Percentiles rank a stretch among this genome's conserved stretches.
phyloP scores from a whole-genome alignment of 2,329 filamentous ascomycete genomes.

The Colletotrichum horii region DNA sequence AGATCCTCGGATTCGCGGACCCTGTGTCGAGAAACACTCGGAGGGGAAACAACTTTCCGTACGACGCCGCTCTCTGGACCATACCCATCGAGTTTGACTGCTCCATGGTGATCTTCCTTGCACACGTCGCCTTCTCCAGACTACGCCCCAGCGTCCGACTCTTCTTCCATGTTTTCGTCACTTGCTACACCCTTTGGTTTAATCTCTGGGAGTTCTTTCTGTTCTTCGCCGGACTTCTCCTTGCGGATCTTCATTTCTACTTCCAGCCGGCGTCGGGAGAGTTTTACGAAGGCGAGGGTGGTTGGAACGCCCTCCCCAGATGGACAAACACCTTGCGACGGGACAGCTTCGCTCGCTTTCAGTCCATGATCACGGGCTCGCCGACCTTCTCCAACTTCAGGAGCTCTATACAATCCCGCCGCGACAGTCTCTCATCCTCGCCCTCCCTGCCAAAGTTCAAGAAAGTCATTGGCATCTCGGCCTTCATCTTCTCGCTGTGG shows the following conservation, averaged over 20 bases:
- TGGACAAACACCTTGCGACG: neutral
- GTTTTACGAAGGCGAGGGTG: neutral
- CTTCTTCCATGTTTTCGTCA: slow-evolving; percentile 41
- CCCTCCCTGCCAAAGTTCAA: neutral
- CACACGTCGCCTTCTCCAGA: slow-evolving; percentile 53
- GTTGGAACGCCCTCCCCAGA: neutral
- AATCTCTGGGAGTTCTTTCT: slow-evolving; percentile 10
- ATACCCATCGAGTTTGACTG: slow-evolving; percentile 66
- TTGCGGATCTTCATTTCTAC: slow-evolving; percentile 8
- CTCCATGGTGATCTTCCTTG: slow-evolving; percentile 62
- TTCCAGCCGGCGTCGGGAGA: slow-evolving; percentile 31
- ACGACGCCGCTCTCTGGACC: slow-evolving; percentile 67
- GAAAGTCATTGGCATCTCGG: neutral
- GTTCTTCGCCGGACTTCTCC: slow-evolving; percentile 2
- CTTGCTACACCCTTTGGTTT: slow-evolving; percentile 41
- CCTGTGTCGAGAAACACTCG: slow-evolving; percentile 50
- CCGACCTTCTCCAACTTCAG: neutral
- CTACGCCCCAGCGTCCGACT: slow-evolving; percentile 48
- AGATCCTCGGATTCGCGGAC: slow-evolving; percentile 54
- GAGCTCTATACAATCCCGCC: neutral
- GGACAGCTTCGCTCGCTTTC: neutral
- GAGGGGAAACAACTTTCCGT: slow-evolving; percentile 29
- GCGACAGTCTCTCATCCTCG: neutral
- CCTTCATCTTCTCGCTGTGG: neutral
- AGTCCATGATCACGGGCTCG: neutral